A percentile compares a stretch with the other conserved stretches of the same genome.
phyloP scores from a whole-genome alignment of 495 filamentous ascomycete genomes.

The Aspergillus nanangensis region DNA sequence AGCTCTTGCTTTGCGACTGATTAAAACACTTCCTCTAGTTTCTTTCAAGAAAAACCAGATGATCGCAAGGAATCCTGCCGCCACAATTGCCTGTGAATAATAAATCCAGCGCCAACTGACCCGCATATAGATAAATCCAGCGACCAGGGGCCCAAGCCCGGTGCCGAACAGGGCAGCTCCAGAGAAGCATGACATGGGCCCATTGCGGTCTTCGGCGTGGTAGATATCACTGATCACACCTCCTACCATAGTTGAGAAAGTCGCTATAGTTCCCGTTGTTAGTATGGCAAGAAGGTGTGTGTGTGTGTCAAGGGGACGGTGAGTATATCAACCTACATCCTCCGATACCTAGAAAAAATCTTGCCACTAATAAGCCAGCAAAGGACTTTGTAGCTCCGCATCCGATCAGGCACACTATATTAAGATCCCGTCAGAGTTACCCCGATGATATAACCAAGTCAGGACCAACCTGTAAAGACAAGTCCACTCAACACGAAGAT shows the following conservation, averaged over 20 bases:
- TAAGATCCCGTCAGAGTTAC: neutral
- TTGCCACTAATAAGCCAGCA: slow-evolving; percentile 70
- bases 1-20: slow-evolving; percentile 67
- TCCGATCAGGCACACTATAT: slow-evolving; percentile 60
- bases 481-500: slow-evolving; percentile 65
- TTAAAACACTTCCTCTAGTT: slow-evolving; percentile 75
- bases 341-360: slow-evolving; percentile 74
- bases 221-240: slow-evolving; percentile 90
- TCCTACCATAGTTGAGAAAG: slow-evolving; percentile 90
- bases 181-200: slow-evolving; percentile 84
- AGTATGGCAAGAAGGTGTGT: neutral
- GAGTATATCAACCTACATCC: slow-evolving; percentile 39
- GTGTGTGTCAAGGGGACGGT: slow-evolving; percentile 7
- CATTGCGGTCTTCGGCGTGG: slow-evolving; percentile 71
- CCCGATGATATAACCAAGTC: neutral
- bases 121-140: slow-evolving; percentile 63
- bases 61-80: slow-evolving; percentile 55
- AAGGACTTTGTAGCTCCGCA: slow-evolving; percentile 69
- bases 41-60: slow-evolving; percentile 71
- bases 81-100: slow-evolving; percentile 74
- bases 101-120: slow-evolving; percentile 85
- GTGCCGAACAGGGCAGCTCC: slow-evolving; percentile 75
- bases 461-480: slow-evolving; percentile 43
- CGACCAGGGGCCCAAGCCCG: slow-evolving; percentile 70
- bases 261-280: slow-evolving; percentile 31